Evolutionary conservation across 106 monocot species (phyloP), one percentile per base, ranked within the genome.

Genomic region (Hemerocallis citrina): DNA sequence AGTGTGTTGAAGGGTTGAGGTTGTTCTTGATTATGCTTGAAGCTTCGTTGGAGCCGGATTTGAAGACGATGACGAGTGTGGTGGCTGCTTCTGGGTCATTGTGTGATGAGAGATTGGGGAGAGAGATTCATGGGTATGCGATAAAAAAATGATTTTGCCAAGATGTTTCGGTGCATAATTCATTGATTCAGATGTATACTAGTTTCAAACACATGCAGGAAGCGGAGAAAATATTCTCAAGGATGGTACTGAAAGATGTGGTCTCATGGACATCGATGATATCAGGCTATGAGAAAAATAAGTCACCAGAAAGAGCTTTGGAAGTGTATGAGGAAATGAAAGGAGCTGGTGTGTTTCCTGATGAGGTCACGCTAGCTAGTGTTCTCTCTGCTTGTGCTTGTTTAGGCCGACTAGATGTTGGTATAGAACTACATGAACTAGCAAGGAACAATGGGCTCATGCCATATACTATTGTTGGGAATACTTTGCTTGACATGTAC

Each of bases 261-360:
- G 79, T 96, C 19, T 76, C 95, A 10, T 96, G 95, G 95, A 96
- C 95, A 6, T 57, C 90, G 1, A 90, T 95, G 95, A 90, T 96
- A 67, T 90, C 86, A 27, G 81, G 90, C 16, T 90, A 81, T 29
- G 95, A 96, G 66, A 89, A 77, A 60, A 86, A 81, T 34, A 65
- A 72, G 0, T 72, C 48, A 3, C 81, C 89, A 1, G 72, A 70
- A 15, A 62, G 67, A 55, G 89, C 95, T 55, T 57, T 96, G 32
- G 73, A 86, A 43, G 25, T 81, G 20, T 95, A 71, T 36, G 52
- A 71, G 28, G 63, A 84, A 51, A 81, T 90, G 83, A 84, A 71
- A 64, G 23, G 35, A 0, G 66, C 74, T 11, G 56, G 72, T 34
- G 56, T 81, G 20, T 21, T 19, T 25, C 80, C 86, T 16, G 95